These are phyloP conservation scores for Phytophthora sansomeana DNA, from an alignment of 352 stramenopile species.

Conservation along the genomic window DNA sequence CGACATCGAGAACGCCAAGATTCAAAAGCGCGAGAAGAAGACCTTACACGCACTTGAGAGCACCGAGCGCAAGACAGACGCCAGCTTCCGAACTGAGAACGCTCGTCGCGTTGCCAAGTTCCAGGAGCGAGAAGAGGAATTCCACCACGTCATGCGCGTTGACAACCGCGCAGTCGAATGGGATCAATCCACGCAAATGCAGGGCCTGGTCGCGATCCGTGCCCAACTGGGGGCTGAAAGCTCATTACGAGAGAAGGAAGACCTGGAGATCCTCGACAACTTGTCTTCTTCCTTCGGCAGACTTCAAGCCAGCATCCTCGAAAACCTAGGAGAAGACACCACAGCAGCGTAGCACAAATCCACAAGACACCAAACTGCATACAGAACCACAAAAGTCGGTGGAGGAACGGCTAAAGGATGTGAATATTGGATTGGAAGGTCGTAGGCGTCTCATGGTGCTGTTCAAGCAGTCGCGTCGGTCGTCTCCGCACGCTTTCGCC, in stretches of 20 bases:
- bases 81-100: conserved; percentile 78
- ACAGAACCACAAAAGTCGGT: conserved; percentile 29
- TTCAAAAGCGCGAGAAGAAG: conserved; percentile 91
- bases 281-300: conserved; percentile 77
- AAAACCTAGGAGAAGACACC: conserved; percentile 77
- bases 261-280: conserved; percentile 85
- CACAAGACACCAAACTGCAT: background rate
- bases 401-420: conserved; percentile 42
- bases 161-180: conserved; percentile 66
- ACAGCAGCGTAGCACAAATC: conserved; percentile 11
- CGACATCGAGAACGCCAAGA: conserved; percentile 94
- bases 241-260: conserved; percentile 64
- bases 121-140: conserved; percentile 66
- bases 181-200: conserved; percentile 57
- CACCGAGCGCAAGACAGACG: conserved; percentile 66
- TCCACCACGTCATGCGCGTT: conserved; percentile 71
- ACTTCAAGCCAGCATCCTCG: conserved; percentile 82
- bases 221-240: conserved; percentile 63
- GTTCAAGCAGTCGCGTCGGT: conserved; percentile 9
- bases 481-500: conserved; percentile 26
- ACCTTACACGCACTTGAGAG: conserved; percentile 70
- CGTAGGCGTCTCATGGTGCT: conserved; percentile 32
- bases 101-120: conserved; percentile 64
- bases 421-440: conserved; percentile 56
- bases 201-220: conserved; percentile 57